phyloP scores from a whole-genome alignment of 805 yeast species.

The Myxozyma lipomycoides region DNA sequence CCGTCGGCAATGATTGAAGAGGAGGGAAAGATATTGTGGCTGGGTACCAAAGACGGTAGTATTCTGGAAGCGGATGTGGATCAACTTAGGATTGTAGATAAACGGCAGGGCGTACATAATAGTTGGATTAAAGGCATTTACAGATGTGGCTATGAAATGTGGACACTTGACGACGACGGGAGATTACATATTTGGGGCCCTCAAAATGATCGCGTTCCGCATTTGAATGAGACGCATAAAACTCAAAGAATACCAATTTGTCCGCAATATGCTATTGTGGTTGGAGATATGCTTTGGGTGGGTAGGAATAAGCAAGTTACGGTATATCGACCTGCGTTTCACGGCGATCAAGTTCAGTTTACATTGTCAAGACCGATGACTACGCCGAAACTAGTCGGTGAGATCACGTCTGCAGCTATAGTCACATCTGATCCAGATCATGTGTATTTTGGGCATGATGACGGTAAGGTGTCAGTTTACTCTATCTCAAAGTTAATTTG shows the following conservation, averaged over 20 bases:
- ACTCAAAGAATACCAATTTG: slow-evolving; percentile 32
- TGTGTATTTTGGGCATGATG: slow-evolving; percentile 42
- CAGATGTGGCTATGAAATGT: slow-evolving; percentile 29
- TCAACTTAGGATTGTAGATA: slow-evolving; percentile 23
- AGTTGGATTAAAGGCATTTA: slow-evolving; percentile 26
- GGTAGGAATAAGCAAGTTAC: slow-evolving; percentile 35
- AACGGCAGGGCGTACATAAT: slow-evolving; percentile 29
- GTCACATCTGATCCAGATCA: slow-evolving; percentile 29
- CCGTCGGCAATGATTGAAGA: slow-evolving; percentile 20
- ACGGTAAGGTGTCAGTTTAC: slow-evolving; percentile 38
- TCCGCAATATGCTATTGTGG: slow-evolving; percentile 32
- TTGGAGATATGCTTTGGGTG: slow-evolving; percentile 36
- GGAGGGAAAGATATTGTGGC: slow-evolving; percentile 32
- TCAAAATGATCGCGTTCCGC: slow-evolving; percentile 22
- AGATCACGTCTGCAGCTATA: slow-evolving; percentile 34
- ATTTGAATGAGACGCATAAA: slow-evolving; percentile 31
- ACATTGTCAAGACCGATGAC: slow-evolving; percentile 32
- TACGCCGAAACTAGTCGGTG: slow-evolving; percentile 29
- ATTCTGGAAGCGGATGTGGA: slow-evolving; percentile 33
- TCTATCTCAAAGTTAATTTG: slow-evolving; percentile 31
- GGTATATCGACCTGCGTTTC: slow-evolving; percentile 34
- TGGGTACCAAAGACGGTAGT: slow-evolving; percentile 39
- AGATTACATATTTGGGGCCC: slow-evolving; percentile 37
- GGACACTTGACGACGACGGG: slow-evolving; percentile 41
- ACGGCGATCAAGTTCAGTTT: slow-evolving; percentile 27